Evolutionary conservation across 1,284 basidiomycete genomes (phyloP).

Genomic region (Hemileccinum hortonii): DNA sequence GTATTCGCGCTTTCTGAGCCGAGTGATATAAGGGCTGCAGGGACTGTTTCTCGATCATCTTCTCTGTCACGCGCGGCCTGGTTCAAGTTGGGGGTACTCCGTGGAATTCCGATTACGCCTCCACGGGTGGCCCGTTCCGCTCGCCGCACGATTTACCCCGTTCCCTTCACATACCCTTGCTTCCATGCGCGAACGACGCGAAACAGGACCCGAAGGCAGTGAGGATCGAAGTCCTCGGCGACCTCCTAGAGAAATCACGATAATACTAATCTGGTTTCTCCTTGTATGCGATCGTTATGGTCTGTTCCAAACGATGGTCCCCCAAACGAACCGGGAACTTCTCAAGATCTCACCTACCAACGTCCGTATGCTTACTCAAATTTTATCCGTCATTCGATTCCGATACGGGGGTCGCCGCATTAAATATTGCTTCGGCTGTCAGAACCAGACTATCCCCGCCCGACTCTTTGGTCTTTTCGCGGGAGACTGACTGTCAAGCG

Average conservation of each 20-base stretch:
- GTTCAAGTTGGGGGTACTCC: slow-evolving; percentile 11
- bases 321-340: slow-evolving; percentile 10
- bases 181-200: slow-evolving; percentile 17
- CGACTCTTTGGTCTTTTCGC: background rate
- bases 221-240: slow-evolving; percentile 22
- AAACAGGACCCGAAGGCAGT: slow-evolving; percentile 21
- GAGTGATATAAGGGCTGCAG: background rate
- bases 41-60: background rate
- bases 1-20: background rate
- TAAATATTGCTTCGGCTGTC: slow-evolving; percentile 3
- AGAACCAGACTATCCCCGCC: background rate
- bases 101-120: slow-evolving; percentile 26
- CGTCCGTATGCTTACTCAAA: slow-evolving; percentile 4
- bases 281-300: slow-evolving; percentile 9
- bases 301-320: slow-evolving; percentile 1
- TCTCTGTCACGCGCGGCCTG: slow-evolving; percentile 3
- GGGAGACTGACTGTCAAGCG: background rate
- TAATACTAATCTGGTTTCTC: slow-evolving; percentile 2
- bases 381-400: slow-evolving; percentile 9
- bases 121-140: slow-evolving; percentile 7
- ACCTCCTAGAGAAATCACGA: slow-evolving; percentile 7
- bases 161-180: slow-evolving; percentile 18
- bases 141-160: slow-evolving; percentile 16
- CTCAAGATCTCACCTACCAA: slow-evolving; percentile 11
- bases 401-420: slow-evolving; percentile 3